phyloP scores from a whole-genome alignment of 148 eudicot species.

The Bassia scoparia region DNA sequence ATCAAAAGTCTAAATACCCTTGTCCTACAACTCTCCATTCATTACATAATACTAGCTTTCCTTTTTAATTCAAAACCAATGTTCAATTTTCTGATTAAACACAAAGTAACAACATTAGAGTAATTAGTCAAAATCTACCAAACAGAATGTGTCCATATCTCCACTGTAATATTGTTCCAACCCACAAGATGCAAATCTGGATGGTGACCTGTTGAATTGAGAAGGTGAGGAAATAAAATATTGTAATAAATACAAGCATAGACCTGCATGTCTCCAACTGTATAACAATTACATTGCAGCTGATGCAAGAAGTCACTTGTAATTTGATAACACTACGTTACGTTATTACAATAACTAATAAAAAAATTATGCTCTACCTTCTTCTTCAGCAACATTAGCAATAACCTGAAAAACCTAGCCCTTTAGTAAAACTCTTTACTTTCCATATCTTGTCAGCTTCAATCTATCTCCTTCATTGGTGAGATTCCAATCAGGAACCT shows the following conservation, averaged over 20 bases:
- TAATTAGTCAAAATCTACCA: slow-evolving; percentile 39
- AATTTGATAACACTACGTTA: no score
- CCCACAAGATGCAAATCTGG: slow-evolving; percentile 94
- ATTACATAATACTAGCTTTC: no score
- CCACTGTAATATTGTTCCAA: slow-evolving; percentile 88
- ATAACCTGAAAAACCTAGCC: slow-evolving; percentile 77
- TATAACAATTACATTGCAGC: not conserved
- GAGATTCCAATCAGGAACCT: slow-evolving; percentile 87
- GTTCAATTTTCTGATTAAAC: no score
- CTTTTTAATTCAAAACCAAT: no score
- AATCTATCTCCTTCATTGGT: slow-evolving; percentile 50
- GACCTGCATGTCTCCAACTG: not conserved
- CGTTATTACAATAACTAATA: no score
- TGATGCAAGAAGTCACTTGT: not conserved
- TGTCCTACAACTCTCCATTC: no score
- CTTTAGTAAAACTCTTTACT: slow-evolving; percentile 76
- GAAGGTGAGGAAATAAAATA: not conserved
- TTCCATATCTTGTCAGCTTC: slow-evolving; percentile 75
- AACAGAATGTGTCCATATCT: slow-evolving; percentile 87
- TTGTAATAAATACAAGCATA: no score
- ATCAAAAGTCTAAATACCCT: no score
- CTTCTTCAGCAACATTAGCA: slow-evolving; percentile 74
- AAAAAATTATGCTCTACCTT: slow-evolving; percentile 48
- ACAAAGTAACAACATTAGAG: not conserved
- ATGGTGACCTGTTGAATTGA: slow-evolving; percentile 68